Evolutionary conservation across 306 rosid species (phyloP).

Genomic region (Delonix regia): DNA sequence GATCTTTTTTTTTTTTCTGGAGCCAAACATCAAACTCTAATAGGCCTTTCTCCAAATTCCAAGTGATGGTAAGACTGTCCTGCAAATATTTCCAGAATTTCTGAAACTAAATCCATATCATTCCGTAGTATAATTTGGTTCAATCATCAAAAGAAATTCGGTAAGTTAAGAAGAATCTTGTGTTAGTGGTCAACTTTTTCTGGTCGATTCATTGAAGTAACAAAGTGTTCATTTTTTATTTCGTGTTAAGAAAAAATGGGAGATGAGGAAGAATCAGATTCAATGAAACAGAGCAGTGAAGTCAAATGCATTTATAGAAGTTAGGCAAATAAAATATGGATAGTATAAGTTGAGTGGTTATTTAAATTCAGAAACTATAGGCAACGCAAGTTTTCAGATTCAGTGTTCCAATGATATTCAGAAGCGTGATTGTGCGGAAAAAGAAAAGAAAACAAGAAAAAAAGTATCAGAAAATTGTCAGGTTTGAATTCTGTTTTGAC

Average conservation of each 20-base stretch:
- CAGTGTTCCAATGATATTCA: not conserved
- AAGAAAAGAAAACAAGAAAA: too few relatives aligned
- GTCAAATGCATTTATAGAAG: not conserved
- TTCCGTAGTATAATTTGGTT: too few relatives aligned
- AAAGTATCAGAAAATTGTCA: not conserved
- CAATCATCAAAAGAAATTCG: too few relatives aligned
- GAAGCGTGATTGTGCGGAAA: not conserved
- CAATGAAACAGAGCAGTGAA: not conserved
- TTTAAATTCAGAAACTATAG: not conserved
- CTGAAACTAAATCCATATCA: not conserved
- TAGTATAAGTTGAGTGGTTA: not conserved
- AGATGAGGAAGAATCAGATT: not conserved
- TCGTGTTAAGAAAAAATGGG: not conserved
- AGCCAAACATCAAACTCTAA: not conserved
- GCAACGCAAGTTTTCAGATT: not conserved
- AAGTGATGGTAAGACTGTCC: not conserved
- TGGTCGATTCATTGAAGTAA: too few relatives aligned
- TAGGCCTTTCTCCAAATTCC: not conserved
- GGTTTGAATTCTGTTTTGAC: too few relatives aligned
- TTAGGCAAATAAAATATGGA: not conserved
- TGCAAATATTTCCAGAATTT: not conserved
- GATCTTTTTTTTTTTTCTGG: constrained; percentile 23
- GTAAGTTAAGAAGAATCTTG: not conserved
- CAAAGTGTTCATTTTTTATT: too few relatives aligned
- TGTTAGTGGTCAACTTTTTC: not conserved